A percentile compares a stretch with the other conserved stretches of the same genome.
Evolutionary conservation across 495 filamentous ascomycete species (phyloP).

Genomic region (Cercophora newfieldiana): DNA sequence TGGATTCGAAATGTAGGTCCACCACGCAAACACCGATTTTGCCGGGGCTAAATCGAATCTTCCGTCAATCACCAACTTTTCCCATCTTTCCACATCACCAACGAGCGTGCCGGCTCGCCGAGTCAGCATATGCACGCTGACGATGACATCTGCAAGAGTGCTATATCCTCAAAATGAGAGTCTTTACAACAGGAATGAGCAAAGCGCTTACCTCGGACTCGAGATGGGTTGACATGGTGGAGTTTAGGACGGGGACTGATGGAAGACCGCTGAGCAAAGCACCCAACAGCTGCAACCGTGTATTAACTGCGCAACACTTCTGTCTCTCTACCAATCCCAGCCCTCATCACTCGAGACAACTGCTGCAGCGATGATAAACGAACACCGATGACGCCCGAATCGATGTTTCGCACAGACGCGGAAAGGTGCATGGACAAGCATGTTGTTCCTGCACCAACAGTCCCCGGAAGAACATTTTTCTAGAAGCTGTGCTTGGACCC

Average conservation of each 20-base stretch:
- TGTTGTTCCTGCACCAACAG: neutral
- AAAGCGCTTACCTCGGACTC: no score
- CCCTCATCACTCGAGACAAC: neutral
- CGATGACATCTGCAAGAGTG: neutral
- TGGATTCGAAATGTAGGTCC: neutral
- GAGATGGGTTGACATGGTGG: no score
- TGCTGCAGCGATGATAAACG: neutral
- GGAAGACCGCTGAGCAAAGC: neutral
- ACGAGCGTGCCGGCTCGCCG: neutral
- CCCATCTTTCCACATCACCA: neutral
- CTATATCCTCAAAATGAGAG: neutral
- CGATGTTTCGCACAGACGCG: neutral
- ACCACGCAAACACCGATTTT: neutral
- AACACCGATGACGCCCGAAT: neutral
- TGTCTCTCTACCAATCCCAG: neutral
- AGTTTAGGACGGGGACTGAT: no score
- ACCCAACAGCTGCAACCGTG: neutral
- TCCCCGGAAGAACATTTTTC: neutral
- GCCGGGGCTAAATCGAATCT: slow-evolving; percentile 2
- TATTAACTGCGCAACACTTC: neutral
- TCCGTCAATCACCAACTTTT: neutral
- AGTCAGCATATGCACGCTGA: neutral
- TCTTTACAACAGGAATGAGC: no score
- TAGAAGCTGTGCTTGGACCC: slow-evolving; percentile 2
- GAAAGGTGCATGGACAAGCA: neutral